These are phyloP conservation scores for Fusarium ambrosium DNA, from an alignment of 2,329 filamentous ascomycete genomes.

Conservation along the genomic window DNA sequence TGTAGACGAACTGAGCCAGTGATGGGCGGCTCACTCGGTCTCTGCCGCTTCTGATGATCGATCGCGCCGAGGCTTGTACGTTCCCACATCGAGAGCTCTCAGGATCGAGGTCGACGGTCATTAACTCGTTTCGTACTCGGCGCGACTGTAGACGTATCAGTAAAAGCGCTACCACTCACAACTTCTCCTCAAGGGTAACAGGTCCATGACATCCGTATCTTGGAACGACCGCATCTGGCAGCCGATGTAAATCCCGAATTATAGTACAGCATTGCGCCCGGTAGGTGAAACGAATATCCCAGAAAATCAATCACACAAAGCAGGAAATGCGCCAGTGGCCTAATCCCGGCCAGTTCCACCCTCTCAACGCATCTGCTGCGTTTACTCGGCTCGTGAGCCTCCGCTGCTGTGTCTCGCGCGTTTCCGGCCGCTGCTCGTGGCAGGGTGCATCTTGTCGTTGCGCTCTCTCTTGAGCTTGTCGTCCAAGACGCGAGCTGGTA, in stretches of 20 bases:
- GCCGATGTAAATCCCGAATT: constrained; percentile 4
- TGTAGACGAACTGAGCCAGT: neutral
- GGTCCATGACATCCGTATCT: neutral
- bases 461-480: constrained; percentile 75
- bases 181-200: neutral
- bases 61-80: neutral
- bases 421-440: constrained; percentile 66
- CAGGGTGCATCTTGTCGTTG: constrained; percentile 70
- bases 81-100: neutral
- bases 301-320: constrained; percentile 17
- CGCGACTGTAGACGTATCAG: neutral
- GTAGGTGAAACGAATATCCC: constrained; percentile 15
- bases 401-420: constrained; percentile 66
- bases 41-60: neutral
- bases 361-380: neutral
- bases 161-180: neutral
- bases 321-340: neutral
- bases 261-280: constrained; percentile 8
- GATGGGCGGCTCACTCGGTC: neutral
- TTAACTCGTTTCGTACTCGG: neutral
- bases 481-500: constrained; percentile 71
- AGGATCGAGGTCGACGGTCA: neutral
- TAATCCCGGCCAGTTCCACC: neutral
- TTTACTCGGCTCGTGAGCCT: constrained; percentile 41
- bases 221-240: neutral